Conservation (phyloP, 306 rosid species). For the Gillenia trifoliata region DNA sequence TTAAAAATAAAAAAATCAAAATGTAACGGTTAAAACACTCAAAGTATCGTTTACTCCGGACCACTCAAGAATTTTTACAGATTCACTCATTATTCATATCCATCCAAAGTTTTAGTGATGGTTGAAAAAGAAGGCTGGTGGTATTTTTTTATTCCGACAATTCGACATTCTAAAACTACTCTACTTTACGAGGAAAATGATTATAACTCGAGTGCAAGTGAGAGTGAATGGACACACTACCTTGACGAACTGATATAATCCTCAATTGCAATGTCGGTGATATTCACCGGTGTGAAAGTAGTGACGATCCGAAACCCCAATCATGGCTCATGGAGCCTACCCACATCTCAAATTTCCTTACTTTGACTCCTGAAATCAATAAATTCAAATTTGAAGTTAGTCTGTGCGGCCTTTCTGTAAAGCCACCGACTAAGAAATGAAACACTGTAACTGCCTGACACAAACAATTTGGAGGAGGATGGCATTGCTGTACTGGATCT, state of each 20-base stretch:
- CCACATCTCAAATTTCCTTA: neutral
- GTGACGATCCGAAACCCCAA: neutral
- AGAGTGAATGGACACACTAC: fast-evolving
- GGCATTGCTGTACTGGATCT: neutral
- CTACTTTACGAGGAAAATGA: neutral
- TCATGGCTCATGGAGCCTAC: conserved; percentile 2
- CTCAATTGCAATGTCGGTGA: neutral
- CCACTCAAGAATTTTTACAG: no score
- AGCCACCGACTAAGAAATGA: neutral
- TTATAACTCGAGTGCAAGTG: no score
- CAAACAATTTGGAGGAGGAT: neutral
- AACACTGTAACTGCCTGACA: neutral
- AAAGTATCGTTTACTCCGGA: no score
- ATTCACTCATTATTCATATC: neutral
- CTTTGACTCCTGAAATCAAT: conserved; percentile 1
- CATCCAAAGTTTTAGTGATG: neutral
- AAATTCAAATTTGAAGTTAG: neutral
- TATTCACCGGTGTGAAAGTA: neutral
- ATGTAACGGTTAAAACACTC: no score
- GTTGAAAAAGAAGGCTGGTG: neutral
- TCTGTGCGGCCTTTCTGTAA: neutral
- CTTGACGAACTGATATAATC: no score
- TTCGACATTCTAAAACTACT: no score
- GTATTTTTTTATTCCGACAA: neutral
- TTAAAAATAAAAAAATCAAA: no score